Base-by-base conservation (phyloP, 768 basidiomycete species). In the Tulasnella sp. region DNA sequence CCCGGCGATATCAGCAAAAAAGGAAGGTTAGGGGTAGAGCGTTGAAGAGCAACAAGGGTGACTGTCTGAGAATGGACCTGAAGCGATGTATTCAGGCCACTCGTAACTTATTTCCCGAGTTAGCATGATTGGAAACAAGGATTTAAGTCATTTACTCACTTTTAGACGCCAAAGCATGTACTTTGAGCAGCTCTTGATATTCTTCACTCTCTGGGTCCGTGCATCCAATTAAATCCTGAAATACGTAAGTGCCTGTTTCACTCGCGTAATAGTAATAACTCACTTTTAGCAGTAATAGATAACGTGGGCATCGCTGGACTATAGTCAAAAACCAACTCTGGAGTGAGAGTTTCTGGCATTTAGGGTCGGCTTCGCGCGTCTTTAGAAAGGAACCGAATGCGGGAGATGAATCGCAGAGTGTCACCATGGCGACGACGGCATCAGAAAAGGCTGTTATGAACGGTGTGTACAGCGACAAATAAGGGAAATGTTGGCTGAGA, bases 271-370 rank as follows among this genome's bases (percentile, higher is more conserved):
- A 34, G 22, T 7, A 22, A 13, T 22, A 3, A 28, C 55, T 10
- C 8, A 63, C 62, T 57, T 80, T 87, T 45, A 91, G 73, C 9
- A 92, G 68, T 9, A 92, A 72, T 6, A 89, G 72, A 61, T 91
- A 91, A 50, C 89, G 74, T 3, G 89, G 89, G 63, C 86, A 89
- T 49, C 88, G 74, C 63, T 92, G 88, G 5, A 92, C 81, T 42
- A 88, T 78, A 2, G 84, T 85, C 48, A 92, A 70, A 8, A 92
- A 73, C 79, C 88, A 92, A 60, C 89, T 85, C 6, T 81, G 72
- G 27, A 92, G 69, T 58, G 79, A 80, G 43, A 92, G 72, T 61
- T 76, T 81, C 31, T 77, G 78, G 59, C 85, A 88, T 7, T 71
- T 69, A 1, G 77, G 76, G 56, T 88, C 77, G 4, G 71, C 67